Percentiles rank a stretch among this genome's conserved stretches.
Conservation (phyloP, 257 asterid genomes). For the Solanum bukasovii region DNA sequence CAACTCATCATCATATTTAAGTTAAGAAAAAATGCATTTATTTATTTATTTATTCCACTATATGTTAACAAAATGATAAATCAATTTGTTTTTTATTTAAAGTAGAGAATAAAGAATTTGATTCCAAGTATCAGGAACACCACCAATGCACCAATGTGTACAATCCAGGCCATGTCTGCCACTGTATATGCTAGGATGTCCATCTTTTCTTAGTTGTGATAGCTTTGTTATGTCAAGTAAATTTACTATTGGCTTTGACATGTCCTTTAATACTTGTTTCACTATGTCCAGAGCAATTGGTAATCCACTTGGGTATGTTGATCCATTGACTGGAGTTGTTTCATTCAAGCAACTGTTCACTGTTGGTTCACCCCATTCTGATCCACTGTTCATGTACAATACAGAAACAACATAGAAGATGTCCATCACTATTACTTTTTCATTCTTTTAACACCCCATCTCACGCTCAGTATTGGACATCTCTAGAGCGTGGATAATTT, state of each 20-base stretch:
- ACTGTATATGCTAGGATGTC: conserved; percentile 36
- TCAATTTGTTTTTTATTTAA: background rate
- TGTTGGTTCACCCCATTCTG: conserved; percentile 32
- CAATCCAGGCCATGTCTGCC: conserved; percentile 39
- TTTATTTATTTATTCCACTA: background rate
- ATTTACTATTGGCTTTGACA: conserved; percentile 6
- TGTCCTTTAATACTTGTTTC: conserved; percentile 14
- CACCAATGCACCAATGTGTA: conserved; percentile 69
- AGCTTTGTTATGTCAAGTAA: conserved; percentile 44
- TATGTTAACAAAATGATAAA: background rate
- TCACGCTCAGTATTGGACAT: background rate
- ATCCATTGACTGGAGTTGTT: conserved; percentile 29
- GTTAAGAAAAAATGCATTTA: background rate
- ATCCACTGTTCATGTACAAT: conserved; percentile 23
- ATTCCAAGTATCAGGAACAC: conserved; percentile 64
- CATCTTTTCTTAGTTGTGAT: conserved; percentile 56
- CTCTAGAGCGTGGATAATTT: background rate
- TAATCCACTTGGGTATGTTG: conserved; percentile 35
- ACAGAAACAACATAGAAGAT: background rate
- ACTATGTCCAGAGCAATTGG: conserved; percentile 27
- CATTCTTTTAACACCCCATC: background rate
- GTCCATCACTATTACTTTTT: too few species aligned
- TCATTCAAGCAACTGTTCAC: conserved; percentile 30
- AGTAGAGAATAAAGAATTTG: conserved; percentile 22
- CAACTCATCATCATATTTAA: background rate